Evolutionary conservation across 179 eudicot genomes (phyloP).

Genomic region (Carnegiea gigantea): DNA sequence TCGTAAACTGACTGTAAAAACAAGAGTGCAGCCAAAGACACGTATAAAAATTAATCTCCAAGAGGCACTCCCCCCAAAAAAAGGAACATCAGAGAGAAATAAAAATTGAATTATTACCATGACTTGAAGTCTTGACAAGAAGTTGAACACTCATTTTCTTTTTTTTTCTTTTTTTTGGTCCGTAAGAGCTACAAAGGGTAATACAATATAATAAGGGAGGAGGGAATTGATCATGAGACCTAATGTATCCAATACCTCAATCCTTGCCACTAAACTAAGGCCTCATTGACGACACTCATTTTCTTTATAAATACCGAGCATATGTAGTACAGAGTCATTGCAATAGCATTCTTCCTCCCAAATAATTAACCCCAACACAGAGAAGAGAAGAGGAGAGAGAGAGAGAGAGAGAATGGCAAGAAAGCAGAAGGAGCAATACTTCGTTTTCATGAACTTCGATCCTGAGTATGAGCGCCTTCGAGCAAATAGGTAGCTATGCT

Average conservation of each 20-base stretch:
- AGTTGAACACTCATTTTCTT: background rate
- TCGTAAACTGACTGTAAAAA: no score
- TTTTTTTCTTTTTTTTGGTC: no score
- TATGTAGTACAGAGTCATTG: constrained; percentile 23
- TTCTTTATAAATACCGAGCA: constrained; percentile 27
- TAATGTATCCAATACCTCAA: no score
- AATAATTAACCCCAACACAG: background rate
- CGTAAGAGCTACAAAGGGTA: no score
- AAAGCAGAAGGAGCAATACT: constrained; percentile 47
- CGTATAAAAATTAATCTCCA: background rate
- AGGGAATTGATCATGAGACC: no score
- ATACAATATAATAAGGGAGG: no score
- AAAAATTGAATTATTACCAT: background rate
- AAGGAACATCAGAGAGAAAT: background rate
- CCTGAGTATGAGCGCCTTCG: constrained; percentile 85
- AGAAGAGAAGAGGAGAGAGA: constrained; percentile 4
- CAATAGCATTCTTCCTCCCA: constrained; percentile 9
- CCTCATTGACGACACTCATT: no score
- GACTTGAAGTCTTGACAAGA: background rate
- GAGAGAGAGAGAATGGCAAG: constrained; percentile 22
- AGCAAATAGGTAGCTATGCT: constrained; percentile 44
- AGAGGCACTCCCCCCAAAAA: background rate
- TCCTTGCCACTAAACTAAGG: no score
- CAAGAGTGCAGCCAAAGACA: no score
- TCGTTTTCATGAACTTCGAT: constrained; percentile 87